phyloP scores from a whole-genome alignment of 2,329 filamentous ascomycete genomes.

The Scedosporium dehoogii region DNA sequence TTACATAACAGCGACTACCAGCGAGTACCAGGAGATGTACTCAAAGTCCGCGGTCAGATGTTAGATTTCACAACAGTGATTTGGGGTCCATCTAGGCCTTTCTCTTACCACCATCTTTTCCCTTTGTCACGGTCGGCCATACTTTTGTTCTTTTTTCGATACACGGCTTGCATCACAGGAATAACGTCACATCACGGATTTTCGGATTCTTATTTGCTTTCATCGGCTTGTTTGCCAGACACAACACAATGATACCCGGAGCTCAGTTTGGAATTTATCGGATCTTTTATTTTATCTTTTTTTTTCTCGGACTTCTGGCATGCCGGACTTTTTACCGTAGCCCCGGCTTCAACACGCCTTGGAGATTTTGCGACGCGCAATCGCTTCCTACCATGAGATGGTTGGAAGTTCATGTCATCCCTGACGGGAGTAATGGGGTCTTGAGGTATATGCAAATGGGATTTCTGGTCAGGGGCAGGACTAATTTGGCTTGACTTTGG shows the following conservation, averaged over 20 bases:
- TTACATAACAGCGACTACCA: not conserved
- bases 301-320: not conserved
- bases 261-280: conserved; percentile 1
- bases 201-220: conserved; percentile 9
- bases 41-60: no score
- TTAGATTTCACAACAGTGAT: no score
- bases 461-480: no score
- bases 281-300: not conserved
- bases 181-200: conserved; percentile 16
- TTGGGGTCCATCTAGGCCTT: no score
- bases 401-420: not conserved
- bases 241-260: conserved; percentile 7
- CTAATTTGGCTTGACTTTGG: no score
- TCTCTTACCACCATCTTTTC: not conserved
- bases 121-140: not conserved
- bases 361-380: not conserved
- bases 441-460: no score
- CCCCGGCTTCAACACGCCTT: not conserved
- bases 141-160: conserved; percentile 6
- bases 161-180: not conserved
- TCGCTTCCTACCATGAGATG: not conserved
- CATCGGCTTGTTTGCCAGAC: conserved; percentile 4
- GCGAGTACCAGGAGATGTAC: no score
- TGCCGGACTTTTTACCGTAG: not conserved
- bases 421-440: no score